These are phyloP conservation scores for Boletus sp. DNA, from an alignment of 768 basidiomycete genomes.

Conservation along the genomic window DNA sequence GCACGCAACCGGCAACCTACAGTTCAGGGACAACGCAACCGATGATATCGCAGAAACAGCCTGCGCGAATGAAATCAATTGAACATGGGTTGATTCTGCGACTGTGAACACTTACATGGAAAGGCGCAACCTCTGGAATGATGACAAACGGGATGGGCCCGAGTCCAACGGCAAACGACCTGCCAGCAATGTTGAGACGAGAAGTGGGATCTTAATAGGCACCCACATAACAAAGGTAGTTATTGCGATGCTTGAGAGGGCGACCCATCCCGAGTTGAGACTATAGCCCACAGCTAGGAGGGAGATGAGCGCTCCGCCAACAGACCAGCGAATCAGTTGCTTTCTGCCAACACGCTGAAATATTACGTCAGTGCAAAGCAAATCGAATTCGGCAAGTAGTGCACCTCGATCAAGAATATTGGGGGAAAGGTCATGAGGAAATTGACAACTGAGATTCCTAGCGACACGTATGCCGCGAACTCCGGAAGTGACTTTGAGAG, in stretches of 20 bases:
- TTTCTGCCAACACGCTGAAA: slow-evolving; percentile 70
- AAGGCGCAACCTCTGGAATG: slow-evolving; percentile 85
- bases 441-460: slow-evolving; percentile 84
- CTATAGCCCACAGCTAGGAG: slow-evolving; percentile 69
- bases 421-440: slow-evolving; percentile 75
- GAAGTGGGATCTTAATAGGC: background rate
- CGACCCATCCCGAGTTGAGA: slow-evolving; percentile 57
- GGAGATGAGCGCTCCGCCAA: slow-evolving; percentile 62
- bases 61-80: slow-evolving; percentile 31
- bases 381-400: slow-evolving; percentile 3
- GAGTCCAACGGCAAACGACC: slow-evolving; percentile 86
- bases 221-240: slow-evolving; percentile 78
- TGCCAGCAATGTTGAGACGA: slow-evolving; percentile 26
- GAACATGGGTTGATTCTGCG: background rate
- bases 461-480: slow-evolving; percentile 75
- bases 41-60: slow-evolving; percentile 83
- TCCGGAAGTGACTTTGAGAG: slow-evolving; percentile 77
- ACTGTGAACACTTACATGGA: slow-evolving; percentile 51
- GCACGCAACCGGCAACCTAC: slow-evolving; percentile 38
- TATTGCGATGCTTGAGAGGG: slow-evolving; percentile 71
- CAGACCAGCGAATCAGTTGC: slow-evolving; percentile 65
- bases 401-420: slow-evolving; percentile 81
- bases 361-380: background rate
- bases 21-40: slow-evolving; percentile 69
- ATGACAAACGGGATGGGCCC: slow-evolving; percentile 94